phyloP scores from a whole-genome alignment of 139 green algal genomes.

The Tetraselmis striata region DNA sequence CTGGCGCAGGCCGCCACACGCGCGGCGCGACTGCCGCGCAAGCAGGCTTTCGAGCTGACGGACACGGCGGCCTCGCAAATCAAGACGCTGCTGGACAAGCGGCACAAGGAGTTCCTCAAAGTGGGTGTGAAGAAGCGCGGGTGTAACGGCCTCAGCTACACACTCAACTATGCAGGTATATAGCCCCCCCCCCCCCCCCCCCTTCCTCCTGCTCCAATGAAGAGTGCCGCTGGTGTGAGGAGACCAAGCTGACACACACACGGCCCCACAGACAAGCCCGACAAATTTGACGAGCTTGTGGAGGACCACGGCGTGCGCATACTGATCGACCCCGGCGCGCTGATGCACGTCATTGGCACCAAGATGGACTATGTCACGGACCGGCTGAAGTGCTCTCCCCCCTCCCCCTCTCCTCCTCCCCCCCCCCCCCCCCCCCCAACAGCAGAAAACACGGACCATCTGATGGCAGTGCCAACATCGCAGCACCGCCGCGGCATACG shows the following conservation, averaged over 20 bases:
- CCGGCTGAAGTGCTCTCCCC: slow-evolving; percentile 51
- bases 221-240: not conserved
- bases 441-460: no score
- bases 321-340: slow-evolving; percentile 86
- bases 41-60: slow-evolving; percentile 80
- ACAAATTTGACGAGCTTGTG: slow-evolving; percentile 95
- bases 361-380: slow-evolving; percentile 93
- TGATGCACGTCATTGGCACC: slow-evolving; percentile 98
- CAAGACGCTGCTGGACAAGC: slow-evolving; percentile 56
- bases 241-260: no score
- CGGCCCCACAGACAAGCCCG: slow-evolving; percentile 53
- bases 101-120: slow-evolving; percentile 86
- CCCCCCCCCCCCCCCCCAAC: not conserved
- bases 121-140: slow-evolving; percentile 88
- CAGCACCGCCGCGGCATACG: no score
- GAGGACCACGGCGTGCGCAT: slow-evolving; percentile 83
- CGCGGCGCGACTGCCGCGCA: slow-evolving; percentile 26
- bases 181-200: not conserved
- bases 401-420: not conserved
- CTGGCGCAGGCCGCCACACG: not conserved
- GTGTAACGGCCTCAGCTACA: slow-evolving; percentile 96
- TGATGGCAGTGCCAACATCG: no score
- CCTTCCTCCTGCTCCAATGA: not conserved
- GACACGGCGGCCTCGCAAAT: slow-evolving; percentile 74
- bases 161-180: slow-evolving; percentile 88